Base-by-base conservation (phyloP, 331 rosid genomes). In the Quercus lobata region DNA sequence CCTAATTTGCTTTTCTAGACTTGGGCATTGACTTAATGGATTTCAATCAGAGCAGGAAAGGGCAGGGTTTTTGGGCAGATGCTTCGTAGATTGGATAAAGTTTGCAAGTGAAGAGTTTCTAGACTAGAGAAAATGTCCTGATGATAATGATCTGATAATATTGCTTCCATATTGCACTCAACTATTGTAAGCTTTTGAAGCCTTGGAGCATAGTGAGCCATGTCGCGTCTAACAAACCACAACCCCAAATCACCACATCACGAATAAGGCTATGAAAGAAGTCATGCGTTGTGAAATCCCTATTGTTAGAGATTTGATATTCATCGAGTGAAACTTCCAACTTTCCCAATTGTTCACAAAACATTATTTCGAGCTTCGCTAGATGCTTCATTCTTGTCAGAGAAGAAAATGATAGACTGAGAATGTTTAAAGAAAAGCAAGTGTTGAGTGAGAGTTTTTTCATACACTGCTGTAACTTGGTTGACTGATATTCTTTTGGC, bases 31-130 rank as follows among this genome's bases (percentile, higher is more conserved):
- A n/a, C n/a, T n/a, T n/a, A n/a, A n/a, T n/a, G n/a, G n/a, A n/a
- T n/a, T n/a, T n/a, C n/a, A n/a, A n/a, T n/a, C n/a, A n/a, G n/a
- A 2, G 9, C n/a, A n/a, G n/a, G n/a, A n/a, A n/a, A n/a, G n/a
- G n/a, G n/a, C n/a, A n/a, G n/a, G n/a, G n/a, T n/a, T n/a, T n/a
- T n/a, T 12, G 24, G 53, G 27, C 63, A 8, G 15, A 76, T 76
- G 27, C 69, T 60, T 58, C 60, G 5, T 21, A 81, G 16, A n/a
- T 19, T 17, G 25, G 24, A 10, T 37, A 71, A 18, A 7, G 0
- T 0, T 0, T 0, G 0, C 7, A 81, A 72, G 9, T 0, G 0
- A 2, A 76, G 73, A 2, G 0, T 0, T n/a, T 0, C 53, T 10
- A 81, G 80, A 75, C 56, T 49, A 16, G n/a, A 1, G 15, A 81